These are phyloP conservation scores for Planoprotostelium fungivorum DNA, from an alignment of 78 protist genomes.

Conservation along the genomic window DNA sequence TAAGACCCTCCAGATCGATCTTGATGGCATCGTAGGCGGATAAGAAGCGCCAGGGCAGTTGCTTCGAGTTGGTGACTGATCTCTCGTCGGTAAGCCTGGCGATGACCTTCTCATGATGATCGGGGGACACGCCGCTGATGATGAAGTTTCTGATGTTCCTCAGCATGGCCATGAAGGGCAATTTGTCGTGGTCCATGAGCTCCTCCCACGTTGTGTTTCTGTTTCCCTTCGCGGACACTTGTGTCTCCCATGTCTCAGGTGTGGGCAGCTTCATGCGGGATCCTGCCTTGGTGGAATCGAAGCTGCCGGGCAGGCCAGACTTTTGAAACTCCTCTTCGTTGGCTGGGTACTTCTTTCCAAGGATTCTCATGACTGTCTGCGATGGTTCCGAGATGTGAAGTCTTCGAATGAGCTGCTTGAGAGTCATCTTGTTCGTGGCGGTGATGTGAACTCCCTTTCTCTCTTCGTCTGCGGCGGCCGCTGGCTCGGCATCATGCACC, in stretches of 20 bases:
- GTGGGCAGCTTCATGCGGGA: slow-evolving; percentile 70
- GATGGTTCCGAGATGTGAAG: slow-evolving; percentile 78
- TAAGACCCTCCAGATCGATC: slow-evolving; percentile 2
- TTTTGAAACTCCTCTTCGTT: slow-evolving; percentile 45
- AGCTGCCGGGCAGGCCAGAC: slow-evolving; percentile 56
- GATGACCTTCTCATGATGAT: slow-evolving; percentile 25
- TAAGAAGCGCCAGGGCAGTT: slow-evolving; percentile 77
- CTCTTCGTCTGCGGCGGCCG: neutral
- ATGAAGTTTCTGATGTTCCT: slow-evolving; percentile 83
- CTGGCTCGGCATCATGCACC: neutral
- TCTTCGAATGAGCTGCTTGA: slow-evolving; percentile 72
- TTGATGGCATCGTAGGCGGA: slow-evolving; percentile 69
- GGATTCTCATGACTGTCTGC: slow-evolving; percentile 59
- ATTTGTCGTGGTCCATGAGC: slow-evolving; percentile 49
- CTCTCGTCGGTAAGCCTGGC: slow-evolving; percentile 40
- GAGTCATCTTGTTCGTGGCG: slow-evolving; percentile 14
- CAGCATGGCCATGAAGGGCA: slow-evolving; percentile 90
- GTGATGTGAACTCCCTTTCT: neutral
- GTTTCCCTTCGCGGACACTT: slow-evolving; percentile 74
- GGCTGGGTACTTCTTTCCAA: slow-evolving; percentile 79
- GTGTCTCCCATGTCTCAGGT: slow-evolving; percentile 88
- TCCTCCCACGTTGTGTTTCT: slow-evolving; percentile 69
- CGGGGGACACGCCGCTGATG: slow-evolving; percentile 21
- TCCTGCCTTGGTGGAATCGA: slow-evolving; percentile 61
- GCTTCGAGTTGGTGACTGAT: slow-evolving; percentile 47